A percentile compares a stretch with the other conserved stretches of the same genome.
Evolutionary conservation across 805 yeast genomes (phyloP).

Genomic region (Candida golubevii): DNA sequence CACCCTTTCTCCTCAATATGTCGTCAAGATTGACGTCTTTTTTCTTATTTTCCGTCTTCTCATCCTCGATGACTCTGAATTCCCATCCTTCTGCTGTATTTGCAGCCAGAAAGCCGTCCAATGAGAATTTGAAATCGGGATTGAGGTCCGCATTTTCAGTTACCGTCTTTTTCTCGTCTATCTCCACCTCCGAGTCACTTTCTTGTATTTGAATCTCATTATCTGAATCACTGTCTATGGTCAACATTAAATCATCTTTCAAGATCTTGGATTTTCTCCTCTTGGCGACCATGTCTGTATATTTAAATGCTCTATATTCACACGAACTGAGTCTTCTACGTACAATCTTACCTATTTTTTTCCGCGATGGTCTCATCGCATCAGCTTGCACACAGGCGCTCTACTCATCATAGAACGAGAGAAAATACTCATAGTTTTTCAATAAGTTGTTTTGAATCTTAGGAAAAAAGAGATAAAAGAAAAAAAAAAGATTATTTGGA

Average conservation of each 20-base stretch:
- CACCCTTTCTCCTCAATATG: conserved; percentile 81
- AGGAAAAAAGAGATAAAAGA: too few species aligned
- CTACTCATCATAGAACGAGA: too few species aligned
- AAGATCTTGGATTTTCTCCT: conserved; percentile 8
- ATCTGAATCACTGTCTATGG: conserved; percentile 77
- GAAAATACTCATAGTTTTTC: too few species aligned
- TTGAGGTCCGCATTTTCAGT: conserved; percentile 46
- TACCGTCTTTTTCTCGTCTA: conserved; percentile 17
- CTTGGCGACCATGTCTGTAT: conserved; percentile 12
- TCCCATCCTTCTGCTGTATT: conserved; percentile 77
- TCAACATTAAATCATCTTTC: conserved; percentile 57
- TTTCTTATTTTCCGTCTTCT: conserved; percentile 16
- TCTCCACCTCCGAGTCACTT: conserved; percentile 22
- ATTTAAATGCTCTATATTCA: neutral
- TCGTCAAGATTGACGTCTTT: conserved; percentile 82
- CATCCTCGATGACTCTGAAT: conserved; percentile 49
- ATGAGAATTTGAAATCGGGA: conserved; percentile 67
- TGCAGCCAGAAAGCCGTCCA: conserved; percentile 53
- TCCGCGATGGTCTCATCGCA: conserved; percentile 4
- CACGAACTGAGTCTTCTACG: too few species aligned
- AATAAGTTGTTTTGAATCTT: too few species aligned
- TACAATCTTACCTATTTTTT: conserved; percentile 1
- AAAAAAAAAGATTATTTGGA: too few species aligned
- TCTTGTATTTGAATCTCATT: conserved; percentile 21
- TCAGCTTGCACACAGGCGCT: neutral